Evolutionary conservation across 106 monocot species (phyloP).

Genomic region (Narthecium ossifragum): DNA sequence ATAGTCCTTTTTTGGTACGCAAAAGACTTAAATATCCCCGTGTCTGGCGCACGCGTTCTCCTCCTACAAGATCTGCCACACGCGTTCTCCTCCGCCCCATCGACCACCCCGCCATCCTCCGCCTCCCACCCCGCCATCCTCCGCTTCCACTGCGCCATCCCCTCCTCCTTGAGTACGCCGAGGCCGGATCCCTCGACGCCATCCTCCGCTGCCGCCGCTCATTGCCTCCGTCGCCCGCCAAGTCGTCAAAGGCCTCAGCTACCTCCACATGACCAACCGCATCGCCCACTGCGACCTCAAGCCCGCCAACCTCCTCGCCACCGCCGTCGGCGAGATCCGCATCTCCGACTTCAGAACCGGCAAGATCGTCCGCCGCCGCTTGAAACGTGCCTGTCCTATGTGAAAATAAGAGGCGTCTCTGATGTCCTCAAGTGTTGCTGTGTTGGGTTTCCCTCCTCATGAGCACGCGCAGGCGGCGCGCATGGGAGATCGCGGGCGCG

Average conservation of each 20-base stretch:
- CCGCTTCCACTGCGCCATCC: slow-evolving; percentile 36
- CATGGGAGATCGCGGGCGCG: too few relatives aligned
- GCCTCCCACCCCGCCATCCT: slow-evolving; percentile 91
- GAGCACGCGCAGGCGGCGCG: too few relatives aligned
- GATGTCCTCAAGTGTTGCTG: too few relatives aligned
- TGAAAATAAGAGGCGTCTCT: too few relatives aligned
- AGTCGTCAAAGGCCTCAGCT: slow-evolving; percentile 54
- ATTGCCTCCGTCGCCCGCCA: slow-evolving; percentile 73
- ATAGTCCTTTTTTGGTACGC: too few relatives aligned
- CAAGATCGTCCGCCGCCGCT: too few relatives aligned
- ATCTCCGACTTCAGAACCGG: too few relatives aligned
- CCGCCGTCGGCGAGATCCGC: slow-evolving; percentile 68
- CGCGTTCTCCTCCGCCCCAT: slow-evolving; percentile 62
- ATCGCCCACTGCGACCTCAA: slow-evolving; percentile 79
- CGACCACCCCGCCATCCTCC: slow-evolving; percentile 55
- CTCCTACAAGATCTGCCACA: too few relatives aligned
- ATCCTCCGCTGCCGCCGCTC: slow-evolving; percentile 54
- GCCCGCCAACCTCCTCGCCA: slow-evolving; percentile 69
- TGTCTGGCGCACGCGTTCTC: too few relatives aligned
- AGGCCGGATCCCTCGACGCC: slow-evolving; percentile 61
- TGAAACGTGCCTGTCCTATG: too few relatives aligned
- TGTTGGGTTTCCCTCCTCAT: too few relatives aligned
- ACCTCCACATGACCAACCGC: slow-evolving; percentile 43
- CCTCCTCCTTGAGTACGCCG: slow-evolving; percentile 72
- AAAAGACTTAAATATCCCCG: too few relatives aligned